These are phyloP conservation scores for Fusarium mangiferae DNA, from an alignment of 2,329 filamentous ascomycete species.

Conservation along the genomic window DNA sequence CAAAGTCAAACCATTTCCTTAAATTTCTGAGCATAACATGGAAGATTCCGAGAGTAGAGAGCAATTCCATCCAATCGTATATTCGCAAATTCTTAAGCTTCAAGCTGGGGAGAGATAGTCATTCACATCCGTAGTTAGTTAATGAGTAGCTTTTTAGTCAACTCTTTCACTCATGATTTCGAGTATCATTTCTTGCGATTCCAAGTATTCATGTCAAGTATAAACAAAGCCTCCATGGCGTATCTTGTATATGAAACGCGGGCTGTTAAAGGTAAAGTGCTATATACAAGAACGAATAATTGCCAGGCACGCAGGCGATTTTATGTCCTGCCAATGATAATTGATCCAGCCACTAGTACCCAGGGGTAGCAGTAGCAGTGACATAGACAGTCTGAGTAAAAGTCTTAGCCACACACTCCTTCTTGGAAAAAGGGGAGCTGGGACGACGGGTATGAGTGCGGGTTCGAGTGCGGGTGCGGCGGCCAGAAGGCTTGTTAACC, in stretches of 20 bases:
- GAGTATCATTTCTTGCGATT: background rate
- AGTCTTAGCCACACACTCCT: constrained; percentile 29
- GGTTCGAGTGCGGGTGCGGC: constrained; percentile 13
- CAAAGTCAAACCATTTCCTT: background rate
- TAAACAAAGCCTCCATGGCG: background rate
- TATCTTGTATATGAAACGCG: background rate
- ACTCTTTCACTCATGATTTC: background rate
- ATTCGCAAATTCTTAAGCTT: background rate
- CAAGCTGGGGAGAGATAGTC: background rate
- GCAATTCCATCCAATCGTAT: background rate
- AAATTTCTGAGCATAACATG: background rate
- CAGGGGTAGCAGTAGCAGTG: constrained; percentile 28
- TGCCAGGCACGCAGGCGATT: background rate
- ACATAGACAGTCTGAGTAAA: constrained; percentile 40
- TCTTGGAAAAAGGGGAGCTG: constrained; percentile 1
- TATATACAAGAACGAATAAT: constrained; percentile 21
- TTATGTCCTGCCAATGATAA: background rate
- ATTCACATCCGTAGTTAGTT: background rate
- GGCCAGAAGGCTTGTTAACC: constrained; percentile 20
- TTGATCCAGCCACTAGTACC: constrained; percentile 5
- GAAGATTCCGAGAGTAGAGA: too few relatives aligned
- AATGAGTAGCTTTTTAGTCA: background rate
- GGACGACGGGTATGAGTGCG: constrained; percentile 21
- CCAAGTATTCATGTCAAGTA: background rate
- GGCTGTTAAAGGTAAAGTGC: constrained; percentile 1